phyloP scores from a whole-genome alignment of 768 basidiomycete genomes.

The Lyophyllum decastes region DNA sequence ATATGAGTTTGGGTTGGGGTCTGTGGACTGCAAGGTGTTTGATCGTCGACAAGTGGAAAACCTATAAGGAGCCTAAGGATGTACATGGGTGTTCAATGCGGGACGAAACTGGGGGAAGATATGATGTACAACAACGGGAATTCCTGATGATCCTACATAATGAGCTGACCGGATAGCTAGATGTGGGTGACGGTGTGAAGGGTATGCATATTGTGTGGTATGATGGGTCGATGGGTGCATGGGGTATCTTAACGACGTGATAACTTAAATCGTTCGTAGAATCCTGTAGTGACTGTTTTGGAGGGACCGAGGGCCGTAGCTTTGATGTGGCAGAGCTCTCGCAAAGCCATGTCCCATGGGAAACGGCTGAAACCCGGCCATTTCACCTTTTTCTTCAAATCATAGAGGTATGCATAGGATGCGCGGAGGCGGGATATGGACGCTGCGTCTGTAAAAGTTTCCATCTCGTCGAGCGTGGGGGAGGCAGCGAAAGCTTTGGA shows the following conservation, averaged over 20 bases:
- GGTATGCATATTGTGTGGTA: neutral
- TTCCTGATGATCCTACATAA: neutral
- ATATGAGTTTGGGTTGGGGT: neutral
- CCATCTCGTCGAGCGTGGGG: slow-evolving; percentile 27
- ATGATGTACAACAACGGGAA: neutral
- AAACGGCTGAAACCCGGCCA: slow-evolving; percentile 36
- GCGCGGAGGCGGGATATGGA: slow-evolving; percentile 41
- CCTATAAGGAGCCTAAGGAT: neutral
- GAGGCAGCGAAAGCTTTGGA: slow-evolving; percentile 40
- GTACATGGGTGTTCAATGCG: neutral
- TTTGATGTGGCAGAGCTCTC: slow-evolving; percentile 53
- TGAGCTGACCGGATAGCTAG: neutral
- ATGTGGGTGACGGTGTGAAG: neutral
- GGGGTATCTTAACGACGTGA: slow-evolving; percentile 12
- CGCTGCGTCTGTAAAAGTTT: slow-evolving; percentile 28
- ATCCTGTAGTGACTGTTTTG: slow-evolving; percentile 39
- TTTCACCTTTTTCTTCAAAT: slow-evolving; percentile 19
- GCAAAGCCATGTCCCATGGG: slow-evolving; percentile 52
- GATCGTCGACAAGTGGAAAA: neutral
- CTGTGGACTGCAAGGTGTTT: neutral
- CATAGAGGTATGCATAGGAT: slow-evolving; percentile 50
- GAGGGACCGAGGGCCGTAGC: slow-evolving; percentile 37
- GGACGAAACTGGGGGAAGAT: neutral
- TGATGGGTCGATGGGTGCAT: neutral
- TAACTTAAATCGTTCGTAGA: slow-evolving; percentile 42